Percentiles rank a stretch among this genome's conserved stretches.
These are phyloP conservation scores for Naganishia kalamii DNA, from an alignment of 768 basidiomycete genomes.

Conservation along the genomic window DNA sequence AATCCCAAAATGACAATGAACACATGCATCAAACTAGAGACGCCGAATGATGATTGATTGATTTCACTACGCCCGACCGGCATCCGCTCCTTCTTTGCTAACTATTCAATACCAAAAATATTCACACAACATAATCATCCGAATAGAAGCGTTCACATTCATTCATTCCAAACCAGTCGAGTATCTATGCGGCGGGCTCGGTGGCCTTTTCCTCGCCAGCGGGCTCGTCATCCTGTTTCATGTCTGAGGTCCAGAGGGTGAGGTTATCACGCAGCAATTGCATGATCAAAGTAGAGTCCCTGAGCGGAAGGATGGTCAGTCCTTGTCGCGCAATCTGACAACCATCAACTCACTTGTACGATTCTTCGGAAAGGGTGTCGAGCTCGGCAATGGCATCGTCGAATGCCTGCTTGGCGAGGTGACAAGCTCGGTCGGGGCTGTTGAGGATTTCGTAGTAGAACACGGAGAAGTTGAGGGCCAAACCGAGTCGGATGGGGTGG, in stretches of 20 bases:
- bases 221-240: conserved; percentile 68
- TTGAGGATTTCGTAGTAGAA: conserved; percentile 99
- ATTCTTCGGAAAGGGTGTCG: conserved; percentile 96
- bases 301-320: not conserved
- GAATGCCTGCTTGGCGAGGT: conserved; percentile 97
- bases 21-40: not conserved
- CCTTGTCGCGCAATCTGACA: not conserved
- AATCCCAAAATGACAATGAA: not conserved
- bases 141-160: conserved; percentile 11
- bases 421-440: conserved; percentile 96
- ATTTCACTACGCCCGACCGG: not conserved
- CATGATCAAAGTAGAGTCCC: conserved; percentile 84
- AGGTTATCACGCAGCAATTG: conserved; percentile 95
- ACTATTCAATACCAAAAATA: conserved; percentile 16
- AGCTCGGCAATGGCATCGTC: conserved; percentile 98
- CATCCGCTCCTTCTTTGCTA: conserved; percentile 13
- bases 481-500: conserved; percentile 96
- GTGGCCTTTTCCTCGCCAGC: conserved; percentile 28
- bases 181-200: conserved; percentile 23
- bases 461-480: conserved; percentile 97
- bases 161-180: not conserved
- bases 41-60: not conserved
- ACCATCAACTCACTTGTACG: conserved; percentile 63
- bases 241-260: conserved; percentile 95
- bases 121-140: conserved; percentile 19